Percentiles rank a stretch among this genome's conserved stretches.
phyloP scores from a whole-genome alignment of 192 early-diverging fungal species.

The Anaeromyces robustus region DNA sequence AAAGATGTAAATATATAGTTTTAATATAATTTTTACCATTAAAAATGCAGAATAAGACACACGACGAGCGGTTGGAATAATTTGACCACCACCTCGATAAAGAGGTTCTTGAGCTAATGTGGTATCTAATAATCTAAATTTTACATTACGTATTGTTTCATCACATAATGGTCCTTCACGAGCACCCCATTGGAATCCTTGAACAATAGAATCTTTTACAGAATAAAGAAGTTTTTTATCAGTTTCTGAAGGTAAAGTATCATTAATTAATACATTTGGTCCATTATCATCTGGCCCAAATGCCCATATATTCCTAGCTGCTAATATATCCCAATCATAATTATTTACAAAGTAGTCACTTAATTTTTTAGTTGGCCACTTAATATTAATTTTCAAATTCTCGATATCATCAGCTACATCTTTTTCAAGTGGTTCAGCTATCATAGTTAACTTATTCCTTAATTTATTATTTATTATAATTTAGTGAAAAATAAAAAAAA shows the following conservation, averaged over 20 bases:
- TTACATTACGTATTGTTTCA: constrained; percentile 91
- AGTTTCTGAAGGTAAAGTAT: constrained; percentile 79
- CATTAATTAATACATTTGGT: constrained; percentile 86
- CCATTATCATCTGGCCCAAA: constrained; percentile 89
- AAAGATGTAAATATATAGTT: constrained; percentile 10
- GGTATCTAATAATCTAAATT: constrained; percentile 84
- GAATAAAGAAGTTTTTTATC: constrained; percentile 66
- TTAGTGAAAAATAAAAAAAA: too few relatives aligned
- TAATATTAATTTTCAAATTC: constrained; percentile 43
- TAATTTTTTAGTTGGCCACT: constrained; percentile 58
- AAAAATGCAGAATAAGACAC: constrained; percentile 95
- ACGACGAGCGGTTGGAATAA: constrained; percentile 90
- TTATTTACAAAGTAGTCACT: constrained; percentile 68
- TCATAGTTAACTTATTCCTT: constrained; percentile 91
- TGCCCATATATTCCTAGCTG: constrained; percentile 89
- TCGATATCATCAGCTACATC: constrained; percentile 90
- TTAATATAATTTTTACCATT: constrained; percentile 41
- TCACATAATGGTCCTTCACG: constrained; percentile 92
- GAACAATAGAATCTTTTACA: constrained; percentile 71
- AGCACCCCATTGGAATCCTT: constrained; percentile 97
- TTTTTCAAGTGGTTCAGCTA: constrained; percentile 83
- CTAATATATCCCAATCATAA: constrained; percentile 88
- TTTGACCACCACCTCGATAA: constrained; percentile 85
- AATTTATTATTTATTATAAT: neutral
- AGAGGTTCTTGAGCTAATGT: constrained; percentile 71